A percentile compares a stretch with the other conserved stretches of the same genome.
phyloP scores from a whole-genome alignment of 1,284 basidiomycete genomes.

The Fereydounia khargensis region DNA sequence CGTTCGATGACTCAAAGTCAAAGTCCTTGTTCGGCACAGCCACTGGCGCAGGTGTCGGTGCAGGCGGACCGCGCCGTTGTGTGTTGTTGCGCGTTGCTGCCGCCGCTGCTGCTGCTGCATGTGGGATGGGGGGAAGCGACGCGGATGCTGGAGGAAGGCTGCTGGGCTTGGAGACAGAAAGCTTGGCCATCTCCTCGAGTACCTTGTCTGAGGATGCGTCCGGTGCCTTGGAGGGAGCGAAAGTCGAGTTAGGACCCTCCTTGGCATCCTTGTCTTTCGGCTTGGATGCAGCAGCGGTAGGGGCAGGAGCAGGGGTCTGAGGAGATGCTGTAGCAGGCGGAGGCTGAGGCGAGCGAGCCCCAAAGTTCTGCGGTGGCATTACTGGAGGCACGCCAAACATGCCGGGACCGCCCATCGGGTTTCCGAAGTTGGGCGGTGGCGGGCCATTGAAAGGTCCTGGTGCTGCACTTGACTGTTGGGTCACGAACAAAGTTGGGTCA shows the following conservation, averaged over 20 bases:
- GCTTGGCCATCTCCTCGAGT: conserved; percentile 39
- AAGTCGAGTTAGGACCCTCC: no score
- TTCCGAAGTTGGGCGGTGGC: no score
- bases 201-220: conserved; percentile 31
- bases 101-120: conserved; percentile 14
- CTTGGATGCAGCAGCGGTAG: conserved; percentile 3
- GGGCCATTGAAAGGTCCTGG: conserved; percentile 3
- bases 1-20: conserved; percentile 55
- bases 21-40: conserved; percentile 44
- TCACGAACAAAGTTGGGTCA: neutral
- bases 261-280: conserved; percentile 7
- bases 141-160: conserved; percentile 13
- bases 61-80: neutral
- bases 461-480: conserved; percentile 3
- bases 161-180: conserved; percentile 25
- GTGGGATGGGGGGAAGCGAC: conserved; percentile 36
- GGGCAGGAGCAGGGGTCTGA: conserved; percentile 1
- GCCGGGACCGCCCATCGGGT: conserved; percentile 7
- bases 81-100: conserved; percentile 1
- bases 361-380: conserved; percentile 4
- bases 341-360: neutral
- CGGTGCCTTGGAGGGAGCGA: neutral
- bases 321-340: neutral
- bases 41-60: conserved; percentile 3
- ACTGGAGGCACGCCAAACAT: conserved; percentile 23